Percentiles rank a stretch among this genome's conserved stretches.
Evolutionary conservation across 2,329 filamentous ascomycete species (phyloP).

Genomic region (Alternaria dauci): DNA sequence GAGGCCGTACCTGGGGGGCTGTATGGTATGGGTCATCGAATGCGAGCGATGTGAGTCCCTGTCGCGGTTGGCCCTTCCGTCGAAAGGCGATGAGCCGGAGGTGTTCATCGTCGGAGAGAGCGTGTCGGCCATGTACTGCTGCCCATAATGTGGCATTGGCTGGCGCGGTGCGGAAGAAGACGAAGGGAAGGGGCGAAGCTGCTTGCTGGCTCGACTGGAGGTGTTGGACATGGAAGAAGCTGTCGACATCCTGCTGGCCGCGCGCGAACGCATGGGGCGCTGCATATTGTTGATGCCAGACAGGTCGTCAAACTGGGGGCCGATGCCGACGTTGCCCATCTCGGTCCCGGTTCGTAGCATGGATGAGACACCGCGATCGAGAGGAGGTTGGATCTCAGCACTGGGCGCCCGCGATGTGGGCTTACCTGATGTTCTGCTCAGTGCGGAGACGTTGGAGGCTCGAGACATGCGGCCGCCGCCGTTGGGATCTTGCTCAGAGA

Average conservation of each 20-base stretch:
- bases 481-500: conserved; percentile 55
- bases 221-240: conserved; percentile 54
- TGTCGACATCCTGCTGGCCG: conserved; percentile 51
- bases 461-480: conserved; percentile 58
- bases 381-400: conserved; percentile 44
- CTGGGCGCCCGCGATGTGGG: conserved; percentile 33
- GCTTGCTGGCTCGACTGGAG: conserved; percentile 50
- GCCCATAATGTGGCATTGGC: conserved; percentile 53
- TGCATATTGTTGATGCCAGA: conserved; percentile 51
- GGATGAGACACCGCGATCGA: conserved; percentile 54
- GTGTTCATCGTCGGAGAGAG: conserved; percentile 47
- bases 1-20: conserved; percentile 44
- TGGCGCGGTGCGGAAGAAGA: conserved; percentile 51
- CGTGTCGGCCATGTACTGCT: conserved; percentile 51
- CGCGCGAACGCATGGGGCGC: conserved; percentile 44
- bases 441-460: conserved; percentile 56
- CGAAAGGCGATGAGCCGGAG: conserved; percentile 40
- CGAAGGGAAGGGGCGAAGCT: conserved; percentile 49
- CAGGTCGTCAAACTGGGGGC: conserved; percentile 44
- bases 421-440: conserved; percentile 46
- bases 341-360: conserved; percentile 62
- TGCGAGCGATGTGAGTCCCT: conserved; percentile 54
- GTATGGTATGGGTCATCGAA: conserved; percentile 48
- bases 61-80: conserved; percentile 28
- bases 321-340: conserved; percentile 54